These are phyloP conservation scores for Entoloma clypeatum DNA, from an alignment of 1,284 basidiomycete genomes.

Conservation along the genomic window DNA sequence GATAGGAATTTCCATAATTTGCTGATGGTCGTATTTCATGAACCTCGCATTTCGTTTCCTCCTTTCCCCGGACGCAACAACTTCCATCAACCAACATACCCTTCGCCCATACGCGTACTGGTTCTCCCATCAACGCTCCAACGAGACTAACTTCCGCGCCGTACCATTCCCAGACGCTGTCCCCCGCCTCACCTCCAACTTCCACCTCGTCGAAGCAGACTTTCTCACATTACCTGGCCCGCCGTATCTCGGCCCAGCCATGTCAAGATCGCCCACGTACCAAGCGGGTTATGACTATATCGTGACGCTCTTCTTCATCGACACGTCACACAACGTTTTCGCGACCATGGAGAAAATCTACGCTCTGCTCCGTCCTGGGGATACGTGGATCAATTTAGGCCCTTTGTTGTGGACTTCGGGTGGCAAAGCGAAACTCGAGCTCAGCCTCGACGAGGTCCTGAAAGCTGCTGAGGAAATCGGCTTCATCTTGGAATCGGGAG, in stretches of 20 bases:
- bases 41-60: conserved; percentile 55
- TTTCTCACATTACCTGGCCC: conserved; percentile 51
- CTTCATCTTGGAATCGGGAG: conserved; percentile 37
- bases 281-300: conserved; percentile 49
- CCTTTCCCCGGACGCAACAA: conserved; percentile 43
- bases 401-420: conserved; percentile 61
- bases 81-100: conserved; percentile 40
- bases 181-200: conserved; percentile 40
- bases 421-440: conserved; percentile 50
- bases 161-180: conserved; percentile 57
- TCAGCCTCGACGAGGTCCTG: conserved; percentile 60
- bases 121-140: conserved; percentile 64
- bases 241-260: conserved; percentile 16
- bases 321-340: conserved; percentile 59
- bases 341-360: conserved; percentile 52
- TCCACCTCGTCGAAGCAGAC: conserved; percentile 49
- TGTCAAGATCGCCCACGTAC: conserved; percentile 2
- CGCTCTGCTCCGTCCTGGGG: conserved; percentile 50
- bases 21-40: conserved; percentile 66
- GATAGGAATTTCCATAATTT: no score
- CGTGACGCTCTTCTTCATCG: conserved; percentile 68
- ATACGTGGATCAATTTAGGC: conserved; percentile 66
- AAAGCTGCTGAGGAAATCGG: conserved; percentile 46
- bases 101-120: conserved; percentile 60
- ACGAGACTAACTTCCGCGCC: conserved; percentile 45